Evolutionary conservation across 2,329 filamentous ascomycete species (phyloP).

Genomic region (Blastomyces silverae): DNA sequence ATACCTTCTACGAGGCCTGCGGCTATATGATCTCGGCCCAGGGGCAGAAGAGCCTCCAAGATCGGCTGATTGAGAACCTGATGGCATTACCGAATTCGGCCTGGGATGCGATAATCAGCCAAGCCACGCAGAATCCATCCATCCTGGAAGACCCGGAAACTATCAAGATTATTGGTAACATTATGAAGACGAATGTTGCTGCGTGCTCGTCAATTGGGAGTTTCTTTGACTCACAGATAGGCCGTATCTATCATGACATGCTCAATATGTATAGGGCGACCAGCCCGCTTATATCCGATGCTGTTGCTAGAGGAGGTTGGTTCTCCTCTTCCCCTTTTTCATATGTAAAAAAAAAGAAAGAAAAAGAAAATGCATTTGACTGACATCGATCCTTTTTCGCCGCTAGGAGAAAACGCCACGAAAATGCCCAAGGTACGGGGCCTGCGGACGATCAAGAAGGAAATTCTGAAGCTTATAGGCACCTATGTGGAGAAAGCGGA

Average conservation of each 20-base stretch:
- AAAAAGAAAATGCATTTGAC: slow-evolving; percentile 2
- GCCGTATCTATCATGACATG: slow-evolving; percentile 97
- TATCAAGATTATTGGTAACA: slow-evolving; percentile 98
- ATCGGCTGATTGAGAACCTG: slow-evolving; percentile 80
- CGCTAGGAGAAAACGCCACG: slow-evolving; percentile 75
- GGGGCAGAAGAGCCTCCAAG: slow-evolving; percentile 88
- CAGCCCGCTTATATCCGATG: slow-evolving; percentile 91
- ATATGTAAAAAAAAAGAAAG: background rate
- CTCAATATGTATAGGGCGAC: slow-evolving; percentile 97
- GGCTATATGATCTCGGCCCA: slow-evolving; percentile 99
- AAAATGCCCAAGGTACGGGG: slow-evolving; percentile 97
- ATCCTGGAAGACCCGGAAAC: slow-evolving; percentile 88
- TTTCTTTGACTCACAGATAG: slow-evolving; percentile 98
- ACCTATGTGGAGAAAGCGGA: slow-evolving; percentile 98
- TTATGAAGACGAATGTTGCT: slow-evolving; percentile 99
- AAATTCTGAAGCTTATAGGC: slow-evolving; percentile 96
- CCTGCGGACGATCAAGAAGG: slow-evolving; percentile 96
- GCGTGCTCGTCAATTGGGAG: slow-evolving; percentile 92
- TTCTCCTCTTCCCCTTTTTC: background rate
- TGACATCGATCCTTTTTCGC: slow-evolving; percentile 4
- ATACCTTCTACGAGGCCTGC: slow-evolving; percentile 98
- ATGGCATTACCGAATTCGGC: slow-evolving; percentile 92
- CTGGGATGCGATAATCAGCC: slow-evolving; percentile 90
- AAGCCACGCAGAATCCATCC: slow-evolving; percentile 74
- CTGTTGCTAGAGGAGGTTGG: slow-evolving; percentile 74